These are phyloP conservation scores for Irpex sp. DNA, from an alignment of 1,284 basidiomycete species.

Conservation along the genomic window DNA sequence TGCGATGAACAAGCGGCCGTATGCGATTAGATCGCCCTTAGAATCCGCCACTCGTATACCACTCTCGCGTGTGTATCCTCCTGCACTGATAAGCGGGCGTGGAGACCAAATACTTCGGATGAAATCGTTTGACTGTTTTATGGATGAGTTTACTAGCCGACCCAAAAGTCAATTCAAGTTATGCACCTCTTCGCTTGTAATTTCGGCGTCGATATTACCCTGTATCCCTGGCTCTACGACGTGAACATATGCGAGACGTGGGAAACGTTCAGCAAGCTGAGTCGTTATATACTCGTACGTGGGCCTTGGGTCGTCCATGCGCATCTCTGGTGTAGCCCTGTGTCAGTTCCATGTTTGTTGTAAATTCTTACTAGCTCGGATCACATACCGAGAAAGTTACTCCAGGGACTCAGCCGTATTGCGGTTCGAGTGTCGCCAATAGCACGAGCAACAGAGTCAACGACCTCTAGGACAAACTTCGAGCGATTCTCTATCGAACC, in stretches of 20 bases:
- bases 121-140: not conserved
- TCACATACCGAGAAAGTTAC: not conserved
- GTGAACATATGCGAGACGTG: constrained; percentile 57
- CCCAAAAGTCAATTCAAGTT: not conserved
- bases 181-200: not conserved
- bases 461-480: constrained; percentile 40
- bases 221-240: constrained; percentile 40
- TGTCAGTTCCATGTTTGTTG: not conserved
- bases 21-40: not conserved
- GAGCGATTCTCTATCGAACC: constrained; percentile 68
- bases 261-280: constrained; percentile 30
- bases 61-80: not conserved
- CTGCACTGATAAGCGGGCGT: not conserved
- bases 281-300: constrained; percentile 37
- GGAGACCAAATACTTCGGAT: not conserved
- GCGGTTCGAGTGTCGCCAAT: not conserved
- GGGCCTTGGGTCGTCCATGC: constrained; percentile 36
- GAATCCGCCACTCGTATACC: not conserved
- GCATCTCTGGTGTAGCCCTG: constrained; percentile 23
- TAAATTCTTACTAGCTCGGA: not conserved
- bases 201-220: not conserved
- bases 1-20: not conserved
- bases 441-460: not conserved
- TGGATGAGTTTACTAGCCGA: not conserved
- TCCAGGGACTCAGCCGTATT: not conserved